phyloP scores from a whole-genome alignment of 2,329 filamentous ascomycete species.

The Aspergillus pseudoglaucus region DNA sequence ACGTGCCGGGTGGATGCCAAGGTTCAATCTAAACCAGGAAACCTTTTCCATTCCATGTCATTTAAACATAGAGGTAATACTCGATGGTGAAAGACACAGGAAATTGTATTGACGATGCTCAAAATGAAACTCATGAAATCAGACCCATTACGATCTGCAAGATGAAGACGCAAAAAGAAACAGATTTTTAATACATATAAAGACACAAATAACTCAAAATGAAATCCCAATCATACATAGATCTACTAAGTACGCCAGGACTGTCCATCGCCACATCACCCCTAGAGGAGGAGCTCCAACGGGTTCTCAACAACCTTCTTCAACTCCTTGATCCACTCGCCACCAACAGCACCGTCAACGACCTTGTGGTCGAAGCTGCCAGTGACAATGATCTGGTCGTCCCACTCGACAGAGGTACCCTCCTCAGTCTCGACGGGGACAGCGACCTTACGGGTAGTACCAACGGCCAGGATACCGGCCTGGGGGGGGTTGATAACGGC shows the following conservation, averaged over 20 bases:
- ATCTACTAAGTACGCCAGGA: constrained; percentile 9
- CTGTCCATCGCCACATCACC: constrained; percentile 6
- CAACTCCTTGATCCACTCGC: constrained; percentile 91
- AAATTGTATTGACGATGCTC: constrained; percentile 23
- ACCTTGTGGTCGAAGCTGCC: constrained; percentile 99
- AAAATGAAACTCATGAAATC: constrained; percentile 21
- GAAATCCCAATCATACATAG: constrained; percentile 13
- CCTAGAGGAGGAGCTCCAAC: constrained; percentile 82
- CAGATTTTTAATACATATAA: constrained; percentile 35
- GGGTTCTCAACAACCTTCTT: constrained; percentile 99
- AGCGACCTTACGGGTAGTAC: constrained; percentile 92
- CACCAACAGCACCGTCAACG: constrained; percentile 90
- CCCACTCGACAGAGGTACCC: constrained; percentile 76
- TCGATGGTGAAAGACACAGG: constrained; percentile 8
- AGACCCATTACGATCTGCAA: constrained; percentile 17
- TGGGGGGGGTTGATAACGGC: constrained; percentile 99
- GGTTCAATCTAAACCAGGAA: neutral
- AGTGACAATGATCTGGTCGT: constrained; percentile 93
- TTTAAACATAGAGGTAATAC: neutral
- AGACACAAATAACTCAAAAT: constrained; percentile 13
- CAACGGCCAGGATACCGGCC: constrained; percentile 88
- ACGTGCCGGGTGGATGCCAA: constrained; percentile 9
- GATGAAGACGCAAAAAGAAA: constrained; percentile 12
- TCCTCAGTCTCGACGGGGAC: constrained; percentile 80
- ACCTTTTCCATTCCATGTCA: neutral